A percentile compares a stretch with the other conserved stretches of the same genome.
Evolutionary conservation across 805 yeast species (phyloP).

Genomic region (Danielozyma ontarioensis): DNA sequence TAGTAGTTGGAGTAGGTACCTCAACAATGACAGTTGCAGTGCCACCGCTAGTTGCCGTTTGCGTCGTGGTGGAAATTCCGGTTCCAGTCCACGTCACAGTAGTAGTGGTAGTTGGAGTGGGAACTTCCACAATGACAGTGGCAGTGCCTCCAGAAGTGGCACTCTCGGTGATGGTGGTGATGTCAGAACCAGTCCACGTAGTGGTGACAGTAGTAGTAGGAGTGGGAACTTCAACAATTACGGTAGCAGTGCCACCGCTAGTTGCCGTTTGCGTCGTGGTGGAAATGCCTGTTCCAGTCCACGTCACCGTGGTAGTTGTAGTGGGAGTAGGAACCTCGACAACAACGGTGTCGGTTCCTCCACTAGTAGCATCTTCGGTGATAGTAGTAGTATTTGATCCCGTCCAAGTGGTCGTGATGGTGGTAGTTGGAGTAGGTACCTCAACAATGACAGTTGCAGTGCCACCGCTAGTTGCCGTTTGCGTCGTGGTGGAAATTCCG

Average conservation of each 20-base stretch:
- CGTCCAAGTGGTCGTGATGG: slow-evolving; percentile 4
- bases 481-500: slow-evolving; percentile 1
- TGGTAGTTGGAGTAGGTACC: slow-evolving; percentile 2
- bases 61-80: slow-evolving; percentile 5
- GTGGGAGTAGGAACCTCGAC: slow-evolving; percentile 5
- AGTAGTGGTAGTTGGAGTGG: slow-evolving; percentile 6
- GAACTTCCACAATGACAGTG: slow-evolving; percentile 6
- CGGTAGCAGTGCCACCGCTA: slow-evolving; percentile 4
- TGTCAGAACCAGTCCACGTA: slow-evolving; percentile 5
- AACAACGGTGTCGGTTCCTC: neutral
- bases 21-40: slow-evolving; percentile 8
- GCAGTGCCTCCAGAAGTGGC: slow-evolving; percentile 3
- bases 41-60: slow-evolving; percentile 1
- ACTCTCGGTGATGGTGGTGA: slow-evolving; percentile 2
- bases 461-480: neutral
- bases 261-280: slow-evolving; percentile 2
- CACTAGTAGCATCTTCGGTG: neutral
- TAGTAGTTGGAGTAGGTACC: slow-evolving; percentile 11
- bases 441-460: neutral
- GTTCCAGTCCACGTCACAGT: slow-evolving; percentile 8
- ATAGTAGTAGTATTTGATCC: slow-evolving; percentile 3
- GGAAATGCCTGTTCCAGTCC: slow-evolving; percentile 5
- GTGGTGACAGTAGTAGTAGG: slow-evolving; percentile 3
- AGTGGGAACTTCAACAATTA: slow-evolving; percentile 5
- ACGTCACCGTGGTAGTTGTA: neutral